Conservation (phyloP, 1,284 basidiomycete species). For the Ustilago tritici region DNA sequence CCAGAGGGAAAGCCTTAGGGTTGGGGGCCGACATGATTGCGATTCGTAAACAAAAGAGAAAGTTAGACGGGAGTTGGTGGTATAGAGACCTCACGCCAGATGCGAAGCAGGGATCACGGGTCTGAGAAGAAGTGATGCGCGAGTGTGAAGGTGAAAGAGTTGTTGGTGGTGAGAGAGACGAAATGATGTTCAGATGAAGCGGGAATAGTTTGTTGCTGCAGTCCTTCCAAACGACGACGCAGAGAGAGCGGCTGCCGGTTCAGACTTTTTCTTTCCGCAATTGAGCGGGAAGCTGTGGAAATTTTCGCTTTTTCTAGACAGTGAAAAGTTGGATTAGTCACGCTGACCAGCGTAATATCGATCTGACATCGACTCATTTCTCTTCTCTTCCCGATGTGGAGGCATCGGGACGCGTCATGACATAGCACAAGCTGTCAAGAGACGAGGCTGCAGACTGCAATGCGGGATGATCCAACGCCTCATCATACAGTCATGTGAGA, state of each 20-base stretch:
- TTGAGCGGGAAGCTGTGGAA: conserved; percentile 2
- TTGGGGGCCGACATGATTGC: conserved; percentile 69
- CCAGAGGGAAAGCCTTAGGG: conserved; percentile 92
- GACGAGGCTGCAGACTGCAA: neutral
- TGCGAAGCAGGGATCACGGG: conserved; percentile 55
- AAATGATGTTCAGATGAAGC: neutral
- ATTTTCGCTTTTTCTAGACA: conserved; percentile 8
- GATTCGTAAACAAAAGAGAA: neutral
- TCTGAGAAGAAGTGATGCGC: conserved; percentile 22
- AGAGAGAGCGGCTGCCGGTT: neutral
- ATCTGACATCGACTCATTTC: neutral
- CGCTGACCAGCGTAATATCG: conserved; percentile 7
- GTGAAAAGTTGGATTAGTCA: conserved; percentile 18
- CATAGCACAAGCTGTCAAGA: conserved; percentile 19
- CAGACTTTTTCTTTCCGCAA: conserved; percentile 2
- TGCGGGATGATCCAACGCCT: neutral
- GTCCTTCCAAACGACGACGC: conserved; percentile 2
- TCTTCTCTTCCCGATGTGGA: neutral
- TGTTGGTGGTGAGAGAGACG: conserved; percentile 19
- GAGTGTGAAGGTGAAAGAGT: conserved; percentile 2
- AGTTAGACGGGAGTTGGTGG: conserved; percentile 1
- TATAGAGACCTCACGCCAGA: conserved; percentile 52
- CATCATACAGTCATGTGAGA: conserved; percentile 9
- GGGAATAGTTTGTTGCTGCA: neutral
- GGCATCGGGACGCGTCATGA: conserved; percentile 46